Base-by-base conservation (phyloP, 2,329 filamentous ascomycete species). In the Pseudogymnoascus sp. region DNA sequence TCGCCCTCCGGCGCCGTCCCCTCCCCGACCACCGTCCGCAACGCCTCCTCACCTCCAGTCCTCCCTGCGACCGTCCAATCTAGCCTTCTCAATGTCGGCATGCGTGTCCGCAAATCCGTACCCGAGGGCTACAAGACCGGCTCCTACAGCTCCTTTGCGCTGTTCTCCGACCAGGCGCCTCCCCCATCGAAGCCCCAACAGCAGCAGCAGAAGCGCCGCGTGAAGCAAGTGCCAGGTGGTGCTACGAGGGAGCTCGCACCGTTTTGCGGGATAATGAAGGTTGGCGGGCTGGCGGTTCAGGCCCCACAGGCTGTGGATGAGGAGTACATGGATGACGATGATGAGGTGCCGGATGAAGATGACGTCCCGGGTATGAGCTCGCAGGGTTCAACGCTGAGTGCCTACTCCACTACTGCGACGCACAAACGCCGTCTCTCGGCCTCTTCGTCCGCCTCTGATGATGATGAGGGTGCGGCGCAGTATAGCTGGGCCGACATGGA, bases 101-200 rank as follows among this genome's bases (percentile, higher is more conserved):
- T 97, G 92, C 88, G 93, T 24, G 83, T 97, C 61, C 89, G 93
- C 73, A 97, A 97, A 78, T 90, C 90, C 10, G 89, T 97, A 6
- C 89, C 91, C 0, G 93, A 97, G 74, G 93, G 93, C 65, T 97
- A 97, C 82, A 96, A 96, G 79, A 96, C 90, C 1, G 83, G 83
- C 67, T 70, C 72, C 61, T 77, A 80, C 72, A 75, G 73, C 65
- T 78, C 77, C 68, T 85, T 84, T 71, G 77, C 80, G 56, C 75
- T 86, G 21, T 85, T 82, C 75, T 73, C 76, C 61, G 78, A 81
- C 16, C 63, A 61, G 61, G 64, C 62, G 7, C 63, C 62, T 6
- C 63, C 63, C 61, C 68, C 75, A 70, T 70, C 67, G 59, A 65
- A 64, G 63, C 64, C 19, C 38, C 59, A 7, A 19, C 61, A 16